Base-by-base conservation (phyloP, 2,329 filamentous ascomycete genomes). In the Lithohypha guttulata region DNA sequence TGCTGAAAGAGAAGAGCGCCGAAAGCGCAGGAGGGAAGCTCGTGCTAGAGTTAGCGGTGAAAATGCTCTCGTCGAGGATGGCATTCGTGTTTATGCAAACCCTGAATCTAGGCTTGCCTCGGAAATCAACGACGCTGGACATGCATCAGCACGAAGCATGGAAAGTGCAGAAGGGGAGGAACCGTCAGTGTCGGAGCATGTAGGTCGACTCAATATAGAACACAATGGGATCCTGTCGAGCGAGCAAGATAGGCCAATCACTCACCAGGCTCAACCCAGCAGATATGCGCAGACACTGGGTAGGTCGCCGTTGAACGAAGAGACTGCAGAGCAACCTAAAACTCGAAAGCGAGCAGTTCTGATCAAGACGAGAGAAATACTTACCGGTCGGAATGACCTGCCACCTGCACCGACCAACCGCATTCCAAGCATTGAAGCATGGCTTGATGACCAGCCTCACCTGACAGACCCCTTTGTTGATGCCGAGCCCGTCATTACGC, bases 351-450 rank as follows among this genome's bases (percentile, higher is more conserved):
- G 57, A 21, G 60, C 62, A 1, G 57, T 67, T 19, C 55, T 67
- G 33, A 59, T 53, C 28, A 65, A 66, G 32, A 62, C 66, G 2
- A 61, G 55, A 42, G 67, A 64, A 42, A 60, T 65, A 46, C 65
- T 69, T 13, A 22, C 27, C 44, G 53, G 55, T n/a, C 60, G 60
- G 40, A 57, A 59, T 4, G 61, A 62, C 35, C 45, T 53, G 11
- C 50, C 59, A 19, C 50, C 55, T 9, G 57, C 62, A 1, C 54
- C 57, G 34, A 62, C 63, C 15, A 58, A 62, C 14, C 66, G 66
- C 31, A 60, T 68, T 10, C 65, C 66, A 37, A 72, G 73, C 33
- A 69, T 80, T 18, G 71, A 79, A 55, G 71, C 73, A 34, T 80
- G 76, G 76, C 64, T 80, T 4, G 68, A 67, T 2, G 62, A 61